These are phyloP conservation scores for Metarhizium sp. DNA, from an alignment of 2,329 filamentous ascomycete species.

Conservation along the genomic window DNA sequence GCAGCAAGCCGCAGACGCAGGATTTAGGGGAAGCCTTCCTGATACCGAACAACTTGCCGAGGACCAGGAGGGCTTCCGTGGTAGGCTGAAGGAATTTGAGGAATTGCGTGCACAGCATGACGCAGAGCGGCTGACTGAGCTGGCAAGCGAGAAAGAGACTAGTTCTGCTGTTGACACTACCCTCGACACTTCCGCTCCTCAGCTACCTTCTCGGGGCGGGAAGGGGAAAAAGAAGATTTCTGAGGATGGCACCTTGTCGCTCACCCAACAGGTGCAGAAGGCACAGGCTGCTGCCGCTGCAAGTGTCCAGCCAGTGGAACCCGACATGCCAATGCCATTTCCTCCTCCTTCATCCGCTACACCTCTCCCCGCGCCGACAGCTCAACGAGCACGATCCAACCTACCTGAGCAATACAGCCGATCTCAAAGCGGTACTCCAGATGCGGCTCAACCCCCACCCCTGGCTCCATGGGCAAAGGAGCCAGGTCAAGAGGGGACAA, in stretches of 20 bases:
- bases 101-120: constrained; percentile 67
- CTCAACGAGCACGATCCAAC: constrained; percentile 75
- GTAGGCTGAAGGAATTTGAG: constrained; percentile 77
- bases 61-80: constrained; percentile 52
- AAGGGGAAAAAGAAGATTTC: constrained; percentile 22
- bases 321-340: constrained; percentile 67
- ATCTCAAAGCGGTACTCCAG: constrained; percentile 72
- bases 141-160: background rate
- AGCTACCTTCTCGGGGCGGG: constrained; percentile 7
- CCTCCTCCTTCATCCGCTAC: constrained; percentile 66
- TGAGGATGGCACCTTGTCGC: constrained; percentile 42
- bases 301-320: constrained; percentile 37
- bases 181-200: background rate
- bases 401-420: constrained; percentile 65
- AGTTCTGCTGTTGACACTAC: background rate
- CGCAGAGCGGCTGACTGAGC: constrained; percentile 30
- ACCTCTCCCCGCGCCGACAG: constrained; percentile 78
- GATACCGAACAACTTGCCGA: constrained; percentile 38
- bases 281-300: constrained; percentile 44
- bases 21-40: constrained; percentile 38
- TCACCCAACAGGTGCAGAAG: constrained; percentile 80
- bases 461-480: constrained; percentile 95
- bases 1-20: constrained; percentile 18
- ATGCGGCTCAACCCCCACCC: constrained; percentile 51
- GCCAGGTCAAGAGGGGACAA: constrained; percentile 56